Evolutionary conservation across 345 rosid genomes (phyloP).

Genomic region (Isatis tinctoria): DNA sequence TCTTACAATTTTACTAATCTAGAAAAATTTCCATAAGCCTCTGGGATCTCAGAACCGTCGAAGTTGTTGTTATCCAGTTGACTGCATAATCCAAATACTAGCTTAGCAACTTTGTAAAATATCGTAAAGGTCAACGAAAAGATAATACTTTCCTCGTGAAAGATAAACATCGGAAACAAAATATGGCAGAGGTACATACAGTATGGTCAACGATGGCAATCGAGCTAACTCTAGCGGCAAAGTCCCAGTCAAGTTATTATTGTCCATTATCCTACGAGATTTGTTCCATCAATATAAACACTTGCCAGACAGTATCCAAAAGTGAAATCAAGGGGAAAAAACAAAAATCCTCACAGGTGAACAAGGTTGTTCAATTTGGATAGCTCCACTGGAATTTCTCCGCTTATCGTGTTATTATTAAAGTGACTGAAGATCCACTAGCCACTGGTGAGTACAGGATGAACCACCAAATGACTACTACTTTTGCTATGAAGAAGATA

Average conservation of each 20-base stretch:
- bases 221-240: conserved; percentile 61
- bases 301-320: background rate
- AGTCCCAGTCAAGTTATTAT: conserved; percentile 59
- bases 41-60: conserved; percentile 52
- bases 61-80: conserved; percentile 91
- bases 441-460: conserved; percentile 11
- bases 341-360: conserved; percentile 61
- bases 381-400: conserved; percentile 67
- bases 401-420: conserved; percentile 75
- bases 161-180: background rate
- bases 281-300: background rate
- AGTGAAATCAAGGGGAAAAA: background rate
- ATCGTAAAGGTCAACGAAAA: background rate
- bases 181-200: conserved; percentile 37
- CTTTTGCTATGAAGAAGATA: conserved; percentile 15
- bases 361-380: conserved; percentile 48
- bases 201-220: conserved; percentile 51
- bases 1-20: conserved; percentile 60
- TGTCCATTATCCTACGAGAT: conserved; percentile 68
- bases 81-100: conserved; percentile 38
- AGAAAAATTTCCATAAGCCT: conserved; percentile 47
- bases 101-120: background rate
- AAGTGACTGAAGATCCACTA: conserved; percentile 56
- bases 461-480: background rate
- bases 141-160: background rate